Base-by-base conservation (phyloP, 208 protist genomes). In the Vickermania spadyakhi region DNA sequence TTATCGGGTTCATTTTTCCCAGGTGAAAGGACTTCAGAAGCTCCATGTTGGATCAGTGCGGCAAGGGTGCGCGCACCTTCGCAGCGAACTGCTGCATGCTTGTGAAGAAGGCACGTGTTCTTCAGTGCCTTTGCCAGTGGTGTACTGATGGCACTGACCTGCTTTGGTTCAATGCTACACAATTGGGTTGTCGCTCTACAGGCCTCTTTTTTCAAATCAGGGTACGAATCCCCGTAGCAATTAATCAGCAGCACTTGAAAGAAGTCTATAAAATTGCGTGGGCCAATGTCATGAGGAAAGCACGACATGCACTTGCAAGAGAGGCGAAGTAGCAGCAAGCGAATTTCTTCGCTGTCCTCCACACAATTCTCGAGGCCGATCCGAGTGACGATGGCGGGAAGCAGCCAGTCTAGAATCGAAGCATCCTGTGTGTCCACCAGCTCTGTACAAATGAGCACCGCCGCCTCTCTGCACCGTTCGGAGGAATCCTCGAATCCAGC, bases 241-340 rank as follows among this genome's bases (percentile, higher is more conserved):
- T 89, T 90, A 56, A 90, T 78, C 7, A 96, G 66, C 1, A 96
- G 79, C 7, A 91, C 84, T 50, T 86, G 73, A 52, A 90, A 93
- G 58, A 89, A 96, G 71, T 93, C 85, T 60, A 93, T 90, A 67
- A 85, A 96, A 58, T 87, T 87, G 18, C 86, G 73, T 21, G 82
- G 77, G 28, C 79, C 85, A 42, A 96, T 93, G 28, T 93, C 89
- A 64, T 93, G 82, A 1, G 89, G 89, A 63, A 92, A 96, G 23
- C 42, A 64, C n/a, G 79, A 68, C 70, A 96, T 82, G 75, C 89
- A 96, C 18, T 68, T 58, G 0, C 65, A 51, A 4, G 79, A 72
- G 23, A 96, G 64, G 18, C 64, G 58, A 26, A 96, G 72, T 3
- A 93, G 70, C 13, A 78, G 75, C 23, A 96, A 65, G 3, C 89